Percentiles rank a stretch among this genome's conserved stretches.
Conservation (phyloP, 805 yeast species). For the Lipomyces starkeyi region DNA sequence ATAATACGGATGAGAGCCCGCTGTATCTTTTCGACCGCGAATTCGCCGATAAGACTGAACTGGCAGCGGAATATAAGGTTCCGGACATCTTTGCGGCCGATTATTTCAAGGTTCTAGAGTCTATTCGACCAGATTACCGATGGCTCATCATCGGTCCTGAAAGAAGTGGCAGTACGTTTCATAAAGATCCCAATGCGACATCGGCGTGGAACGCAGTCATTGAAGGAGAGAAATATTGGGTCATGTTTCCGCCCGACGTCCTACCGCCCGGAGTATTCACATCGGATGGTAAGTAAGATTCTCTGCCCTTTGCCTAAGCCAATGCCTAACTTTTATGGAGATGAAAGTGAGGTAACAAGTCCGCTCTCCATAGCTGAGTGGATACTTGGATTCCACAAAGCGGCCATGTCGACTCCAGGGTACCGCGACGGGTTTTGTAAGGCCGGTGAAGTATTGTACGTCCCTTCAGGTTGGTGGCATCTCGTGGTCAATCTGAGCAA, state of each 20-base stretch:
- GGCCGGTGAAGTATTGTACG: conserved; percentile 84
- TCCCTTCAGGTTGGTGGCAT: conserved; percentile 99
- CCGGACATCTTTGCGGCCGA: conserved; percentile 40
- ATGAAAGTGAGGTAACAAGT: conserved; percentile 85
- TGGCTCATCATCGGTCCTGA: conserved; percentile 89
- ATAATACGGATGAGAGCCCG: conserved; percentile 81
- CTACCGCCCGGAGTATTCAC: conserved; percentile 88
- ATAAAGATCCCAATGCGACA: conserved; percentile 90
- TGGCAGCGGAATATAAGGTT: conserved; percentile 57
- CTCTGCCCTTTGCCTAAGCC: background rate
- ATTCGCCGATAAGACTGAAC: conserved; percentile 48
- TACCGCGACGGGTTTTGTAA: conserved; percentile 75
- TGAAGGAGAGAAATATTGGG: conserved; percentile 80
- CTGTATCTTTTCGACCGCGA: conserved; percentile 84
- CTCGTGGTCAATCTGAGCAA: conserved; percentile 81
- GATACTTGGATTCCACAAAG: conserved; percentile 84
- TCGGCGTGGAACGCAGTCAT: conserved; percentile 88
- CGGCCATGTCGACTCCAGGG: conserved; percentile 52
- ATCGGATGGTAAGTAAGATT: conserved; percentile 41
- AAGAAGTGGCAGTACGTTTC: conserved; percentile 87
- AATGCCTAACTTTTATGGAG: conserved; percentile 48
- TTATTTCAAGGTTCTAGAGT: conserved; percentile 61
- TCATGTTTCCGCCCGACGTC: conserved; percentile 79
- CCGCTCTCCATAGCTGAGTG: conserved; percentile 95
- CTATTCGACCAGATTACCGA: conserved; percentile 79